Conservation (phyloP, 148 eudicot genomes). For the Nyssa sinensis region DNA sequence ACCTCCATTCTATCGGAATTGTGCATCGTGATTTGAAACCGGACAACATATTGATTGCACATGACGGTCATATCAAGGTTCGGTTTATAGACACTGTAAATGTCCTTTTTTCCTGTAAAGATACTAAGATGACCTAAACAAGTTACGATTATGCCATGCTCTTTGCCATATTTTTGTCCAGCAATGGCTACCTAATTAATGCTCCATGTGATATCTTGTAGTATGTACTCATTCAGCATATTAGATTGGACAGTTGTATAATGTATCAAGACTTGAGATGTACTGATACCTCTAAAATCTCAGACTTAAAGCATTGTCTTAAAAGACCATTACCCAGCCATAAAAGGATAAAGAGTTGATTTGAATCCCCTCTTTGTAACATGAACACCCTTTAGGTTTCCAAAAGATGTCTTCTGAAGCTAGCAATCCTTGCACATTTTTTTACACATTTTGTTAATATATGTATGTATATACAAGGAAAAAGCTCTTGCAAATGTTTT, state of each 20-base stretch:
- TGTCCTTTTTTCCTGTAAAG: neutral
- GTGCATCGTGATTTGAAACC: slow-evolving; percentile 77
- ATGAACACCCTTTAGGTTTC: neutral
- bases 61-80: slow-evolving; percentile 74
- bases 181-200: neutral
- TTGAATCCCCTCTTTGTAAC: neutral
- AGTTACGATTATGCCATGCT: neutral
- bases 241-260: neutral
- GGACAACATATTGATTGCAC: slow-evolving; percentile 69
- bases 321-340: neutral
- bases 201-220: neutral
- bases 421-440: neutral
- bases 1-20: slow-evolving; percentile 64
- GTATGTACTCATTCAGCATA: neutral
- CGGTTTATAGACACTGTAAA: neutral
- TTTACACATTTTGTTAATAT: neutral
- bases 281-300: neutral
- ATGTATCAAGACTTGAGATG: too few relatives aligned
- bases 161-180: neutral
- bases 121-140: neutral
- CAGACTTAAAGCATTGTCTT: too few relatives aligned
- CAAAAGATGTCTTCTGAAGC: neutral
- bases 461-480: too few relatives aligned
- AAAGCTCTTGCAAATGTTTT: neutral
- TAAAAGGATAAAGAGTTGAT: neutral